Conservation (phyloP, 2,329 filamentous ascomycete species). For the Beauveria australis region DNA sequence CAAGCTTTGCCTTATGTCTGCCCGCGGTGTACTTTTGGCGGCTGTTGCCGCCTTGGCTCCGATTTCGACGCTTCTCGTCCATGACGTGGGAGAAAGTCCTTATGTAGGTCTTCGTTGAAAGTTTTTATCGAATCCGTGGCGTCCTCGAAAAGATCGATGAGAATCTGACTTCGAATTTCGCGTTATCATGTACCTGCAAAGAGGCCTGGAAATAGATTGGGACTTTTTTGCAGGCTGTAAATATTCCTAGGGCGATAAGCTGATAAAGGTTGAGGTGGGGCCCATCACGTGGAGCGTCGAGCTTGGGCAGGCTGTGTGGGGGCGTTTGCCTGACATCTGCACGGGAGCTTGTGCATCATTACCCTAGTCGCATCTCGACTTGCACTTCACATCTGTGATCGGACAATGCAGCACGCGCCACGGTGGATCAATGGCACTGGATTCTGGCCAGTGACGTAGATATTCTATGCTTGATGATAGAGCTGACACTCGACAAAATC, state of each 20-base stretch:
- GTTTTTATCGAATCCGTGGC: neutral
- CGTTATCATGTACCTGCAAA: neutral
- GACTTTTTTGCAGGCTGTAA: neutral
- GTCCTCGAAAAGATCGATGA: neutral
- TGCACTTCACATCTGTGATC: neutral
- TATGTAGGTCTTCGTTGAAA: neutral
- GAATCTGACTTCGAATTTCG: neutral
- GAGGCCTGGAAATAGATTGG: neutral
- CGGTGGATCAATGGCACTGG: constrained; percentile 5
- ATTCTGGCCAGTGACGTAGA: constrained; percentile 6
- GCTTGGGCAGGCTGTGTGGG: neutral
- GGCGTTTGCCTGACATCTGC: neutral
- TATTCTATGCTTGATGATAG: neutral
- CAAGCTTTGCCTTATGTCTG: constrained; percentile 36
- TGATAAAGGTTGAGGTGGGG: constrained; percentile 9
- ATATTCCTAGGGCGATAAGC: constrained; percentile 11
- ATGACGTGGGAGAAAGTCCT: neutral
- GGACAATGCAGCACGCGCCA: constrained; percentile 6
- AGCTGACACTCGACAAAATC: neutral
- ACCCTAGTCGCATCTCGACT: constrained; percentile 3
- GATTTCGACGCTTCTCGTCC: neutral
- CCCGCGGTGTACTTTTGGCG: constrained; percentile 25
- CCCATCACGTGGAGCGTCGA: constrained; percentile 8
- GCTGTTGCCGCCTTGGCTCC: constrained; percentile 19
- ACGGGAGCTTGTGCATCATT: constrained; percentile 1